Conservation (phyloP, 1,284 basidiomycete species). For the Heterobasidion annosum region DNA sequence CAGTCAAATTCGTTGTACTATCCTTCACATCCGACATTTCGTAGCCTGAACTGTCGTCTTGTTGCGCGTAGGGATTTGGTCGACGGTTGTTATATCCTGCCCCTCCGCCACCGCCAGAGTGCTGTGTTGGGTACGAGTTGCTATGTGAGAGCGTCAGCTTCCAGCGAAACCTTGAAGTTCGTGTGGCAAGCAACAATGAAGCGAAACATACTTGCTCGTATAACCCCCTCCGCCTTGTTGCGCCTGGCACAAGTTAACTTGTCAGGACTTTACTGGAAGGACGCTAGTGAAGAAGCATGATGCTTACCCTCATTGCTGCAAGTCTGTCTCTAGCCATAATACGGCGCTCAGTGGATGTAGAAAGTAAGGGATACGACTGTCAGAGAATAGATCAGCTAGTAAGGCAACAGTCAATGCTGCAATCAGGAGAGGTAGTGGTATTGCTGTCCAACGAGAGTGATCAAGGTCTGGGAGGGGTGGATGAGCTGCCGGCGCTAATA, state of each 20-base stretch:
- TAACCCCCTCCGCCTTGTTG: slow-evolving; percentile 48
- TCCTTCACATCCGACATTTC: slow-evolving; percentile 63
- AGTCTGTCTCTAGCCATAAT: slow-evolving; percentile 76
- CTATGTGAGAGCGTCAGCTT: slow-evolving; percentile 20
- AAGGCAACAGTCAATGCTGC: slow-evolving; percentile 24
- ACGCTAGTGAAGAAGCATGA: neutral
- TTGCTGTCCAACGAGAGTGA: slow-evolving; percentile 6
- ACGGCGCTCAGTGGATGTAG: slow-evolving; percentile 11
- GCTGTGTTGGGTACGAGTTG: slow-evolving; percentile 62
- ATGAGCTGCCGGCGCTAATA: neutral
- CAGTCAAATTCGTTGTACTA: slow-evolving; percentile 40
- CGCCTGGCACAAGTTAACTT: slow-evolving; percentile 31
- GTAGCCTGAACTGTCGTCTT: slow-evolving; percentile 48
- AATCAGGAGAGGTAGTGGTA: slow-evolving; percentile 7
- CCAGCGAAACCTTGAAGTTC: neutral
- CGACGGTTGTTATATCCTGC: slow-evolving; percentile 31
- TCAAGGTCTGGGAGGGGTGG: neutral
- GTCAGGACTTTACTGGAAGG: slow-evolving; percentile 2
- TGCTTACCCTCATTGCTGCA: slow-evolving; percentile 67
- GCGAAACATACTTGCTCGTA: slow-evolving; percentile 37
- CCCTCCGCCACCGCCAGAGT: slow-evolving; percentile 28
- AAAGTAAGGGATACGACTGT: slow-evolving; percentile 12
- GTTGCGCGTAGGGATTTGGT: slow-evolving; percentile 57
- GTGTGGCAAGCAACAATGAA: neutral
- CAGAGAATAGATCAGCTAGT: slow-evolving; percentile 6